Base-by-base conservation (phyloP, 371 early-diverging fungal species). In the Paraphysoderma sedebokerense region DNA sequence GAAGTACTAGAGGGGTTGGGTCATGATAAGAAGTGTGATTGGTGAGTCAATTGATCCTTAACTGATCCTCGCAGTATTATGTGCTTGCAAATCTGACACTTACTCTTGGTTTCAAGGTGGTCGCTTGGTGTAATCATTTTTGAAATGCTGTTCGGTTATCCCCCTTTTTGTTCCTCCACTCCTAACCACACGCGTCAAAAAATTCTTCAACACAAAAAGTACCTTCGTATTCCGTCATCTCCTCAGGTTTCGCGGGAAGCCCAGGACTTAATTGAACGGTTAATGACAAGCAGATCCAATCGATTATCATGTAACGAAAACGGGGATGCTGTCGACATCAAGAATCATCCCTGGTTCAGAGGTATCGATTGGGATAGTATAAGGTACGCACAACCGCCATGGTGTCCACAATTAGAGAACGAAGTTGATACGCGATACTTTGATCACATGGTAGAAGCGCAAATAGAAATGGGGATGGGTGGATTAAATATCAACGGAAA, bases 11-110 rank as follows among this genome's bases (percentile, higher is more conserved):
- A 57, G 11, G 67, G 68, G 11, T 59, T 56, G 6, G 81, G 79
- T 38, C 77, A 79, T 53, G 75, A 72, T 39, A 66, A 64, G 27
- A 61, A 58, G n/a, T 74, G 68, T 51, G 85, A 85, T 57, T 76
- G 82, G 73, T n/a, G n/a, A n/a, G n/a, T n/a, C n/a, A n/a, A n/a
- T n/a, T n/a, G n/a, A n/a, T n/a, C n/a, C n/a, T n/a, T n/a, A n/a
- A n/a, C n/a, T n/a, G n/a, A n/a, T n/a, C n/a, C n/a, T n/a, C n/a
- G n/a, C n/a, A n/a, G n/a, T n/a, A n/a, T n/a, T n/a, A n/a, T n/a
- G n/a, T n/a, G n/a, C n/a, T n/a, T n/a, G n/a, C n/a, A n/a, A n/a
- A n/a, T n/a, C n/a, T n/a, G n/a, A n/a, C n/a, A n/a, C n/a, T n/a
- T n/a, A n/a, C n/a, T n/a, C n/a, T n/a, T n/a, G n/a, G n/a, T n/a